Base-by-base conservation (phyloP, 352 stramenopile species). In the Elongisporangium anandrum region DNA sequence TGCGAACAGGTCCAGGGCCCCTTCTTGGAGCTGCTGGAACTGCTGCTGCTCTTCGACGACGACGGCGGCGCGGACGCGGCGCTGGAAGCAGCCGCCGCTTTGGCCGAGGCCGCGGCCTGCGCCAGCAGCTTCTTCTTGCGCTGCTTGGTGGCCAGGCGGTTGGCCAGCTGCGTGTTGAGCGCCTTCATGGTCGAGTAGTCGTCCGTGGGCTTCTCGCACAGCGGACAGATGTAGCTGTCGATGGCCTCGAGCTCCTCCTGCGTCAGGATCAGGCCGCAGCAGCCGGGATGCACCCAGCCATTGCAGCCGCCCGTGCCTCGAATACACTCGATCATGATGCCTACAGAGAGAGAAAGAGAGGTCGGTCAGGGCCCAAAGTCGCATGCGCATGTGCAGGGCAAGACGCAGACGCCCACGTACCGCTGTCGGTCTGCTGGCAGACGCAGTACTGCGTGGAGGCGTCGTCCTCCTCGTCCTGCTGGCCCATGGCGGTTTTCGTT, bases 251-350 rank as follows among this genome's bases (percentile, higher is more conserved):
- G 73, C 65, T 97, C 88, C 56, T 94, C 73, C 56, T 88, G 75
- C 24, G 87, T 93, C 58, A 97, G 66, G 34, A 92, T 68, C 17
- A 97, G 81, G 13, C 87, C 87, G 59, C 88, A 97, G 64, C 90
- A 97, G 56, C 63, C 65, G 38, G 89, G 90, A 56, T 97, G 90
- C 38, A 97, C 92, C 87, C 87, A 97, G 58, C 90, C 88, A 52
- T 96, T 92, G 69, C 90, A 97, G 61, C 90, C 90, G 55, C 85
- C 88, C 19, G 74, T 83, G 64, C 89, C 89, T 63, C 89, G 86
- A 60, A 92, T 96, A 73, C 90, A 97, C 77, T 96, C 87, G 71
- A 97, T 95, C 90, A 97, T 97, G 72, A 96, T 94, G 26, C 87
- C 82, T 57, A 78, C 75, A 45, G 10, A 45, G 34, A 45, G 10